Percentiles rank a stretch among this genome's conserved stretches.
Evolutionary conservation across 345 rosid genomes (phyloP).

Genomic region (Eucalyptus sp.): DNA sequence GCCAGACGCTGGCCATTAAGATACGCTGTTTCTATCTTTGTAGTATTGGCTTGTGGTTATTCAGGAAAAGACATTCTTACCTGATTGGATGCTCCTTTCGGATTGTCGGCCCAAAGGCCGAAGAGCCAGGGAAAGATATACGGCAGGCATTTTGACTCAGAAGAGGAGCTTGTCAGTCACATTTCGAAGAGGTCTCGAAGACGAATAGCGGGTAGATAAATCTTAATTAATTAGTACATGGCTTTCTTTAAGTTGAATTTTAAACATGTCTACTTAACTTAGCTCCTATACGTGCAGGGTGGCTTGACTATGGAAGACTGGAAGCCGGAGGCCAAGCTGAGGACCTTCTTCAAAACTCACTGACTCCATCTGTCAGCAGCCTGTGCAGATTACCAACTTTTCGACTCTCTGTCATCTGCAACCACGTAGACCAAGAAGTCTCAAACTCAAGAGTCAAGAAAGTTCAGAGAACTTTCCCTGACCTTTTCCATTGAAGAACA

Average conservation of each 20-base stretch:
- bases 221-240: neutral
- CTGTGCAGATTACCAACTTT: neutral
- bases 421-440: neutral
- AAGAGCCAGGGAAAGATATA: slow-evolving; percentile 65
- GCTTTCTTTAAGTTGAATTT: neutral
- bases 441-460: neutral
- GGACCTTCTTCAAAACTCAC: accelerated
- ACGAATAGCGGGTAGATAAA: slow-evolving; percentile 39
- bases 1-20: slow-evolving; percentile 50
- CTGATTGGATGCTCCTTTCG: neutral
- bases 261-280: neutral
- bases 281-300: neutral
- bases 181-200: slow-evolving; percentile 59
- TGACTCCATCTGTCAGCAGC: neutral
- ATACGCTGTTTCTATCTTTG: neutral
- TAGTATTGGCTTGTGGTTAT: neutral
- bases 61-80: neutral
- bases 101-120: slow-evolving; percentile 51
- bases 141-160: slow-evolving; percentile 71
- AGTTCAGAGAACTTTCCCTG: neutral
- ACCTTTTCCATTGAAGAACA: neutral
- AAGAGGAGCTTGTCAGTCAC: slow-evolving; percentile 79
- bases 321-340: neutral
- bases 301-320: neutral
- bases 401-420: neutral